Evolutionary conservation across 1,139 yeast species (phyloP).

Genomic region (Yamadazyma atmosphaerica): DNA sequence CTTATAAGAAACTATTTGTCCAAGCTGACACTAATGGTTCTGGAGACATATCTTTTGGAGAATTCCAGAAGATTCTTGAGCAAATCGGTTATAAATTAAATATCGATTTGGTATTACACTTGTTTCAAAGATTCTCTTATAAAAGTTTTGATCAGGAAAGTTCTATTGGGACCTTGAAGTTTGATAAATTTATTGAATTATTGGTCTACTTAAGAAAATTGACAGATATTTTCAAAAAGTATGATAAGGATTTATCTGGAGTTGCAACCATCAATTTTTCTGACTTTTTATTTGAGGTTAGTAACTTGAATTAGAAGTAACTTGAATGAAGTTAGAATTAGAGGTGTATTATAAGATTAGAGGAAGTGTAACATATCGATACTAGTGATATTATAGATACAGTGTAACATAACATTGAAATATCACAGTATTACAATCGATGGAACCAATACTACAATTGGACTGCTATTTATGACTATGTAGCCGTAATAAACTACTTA

Average conservation of each 20-base stretch:
- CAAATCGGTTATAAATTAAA: constrained; percentile 71
- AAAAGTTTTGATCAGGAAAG: constrained; percentile 34
- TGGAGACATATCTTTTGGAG: constrained; percentile 66
- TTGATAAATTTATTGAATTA: constrained; percentile 81
- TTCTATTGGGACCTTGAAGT: constrained; percentile 60
- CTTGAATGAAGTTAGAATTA: background rate
- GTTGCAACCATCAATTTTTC: constrained; percentile 75
- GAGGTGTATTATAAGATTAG: too few relatives aligned
- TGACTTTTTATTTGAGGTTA: constrained; percentile 70
- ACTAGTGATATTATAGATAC: too few relatives aligned
- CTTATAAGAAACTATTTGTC: constrained; percentile 66
- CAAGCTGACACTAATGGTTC: constrained; percentile 62
- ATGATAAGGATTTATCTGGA: constrained; percentile 75
- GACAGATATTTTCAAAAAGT: constrained; percentile 77
- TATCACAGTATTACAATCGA: too few relatives aligned
- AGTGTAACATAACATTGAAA: too few relatives aligned
- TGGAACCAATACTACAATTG: too few relatives aligned
- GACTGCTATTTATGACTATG: too few relatives aligned
- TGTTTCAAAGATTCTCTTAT: constrained; percentile 59
- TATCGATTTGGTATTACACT: constrained; percentile 58
- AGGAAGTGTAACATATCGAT: too few relatives aligned
- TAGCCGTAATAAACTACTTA: too few relatives aligned
- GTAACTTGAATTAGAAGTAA: constrained; percentile 24
- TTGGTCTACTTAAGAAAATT: constrained; percentile 74
- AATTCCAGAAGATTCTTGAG: constrained; percentile 64